phyloP scores from a whole-genome alignment of 192 early-diverging fungal species.

The Chytriomyces sp. region DNA sequence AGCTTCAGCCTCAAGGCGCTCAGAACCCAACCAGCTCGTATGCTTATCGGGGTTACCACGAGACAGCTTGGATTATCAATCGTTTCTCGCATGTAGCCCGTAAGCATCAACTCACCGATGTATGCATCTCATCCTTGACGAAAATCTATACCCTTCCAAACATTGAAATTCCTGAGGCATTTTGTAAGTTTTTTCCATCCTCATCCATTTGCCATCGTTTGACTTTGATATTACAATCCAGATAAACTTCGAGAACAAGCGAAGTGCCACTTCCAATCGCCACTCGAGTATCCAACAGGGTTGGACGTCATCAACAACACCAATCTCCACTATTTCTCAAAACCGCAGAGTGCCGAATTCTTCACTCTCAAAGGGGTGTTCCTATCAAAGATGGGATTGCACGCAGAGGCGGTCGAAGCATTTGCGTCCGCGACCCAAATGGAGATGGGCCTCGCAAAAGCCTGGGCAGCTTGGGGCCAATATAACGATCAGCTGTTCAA shows the following conservation, averaged over 20 bases:
- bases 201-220: constrained; percentile 4
- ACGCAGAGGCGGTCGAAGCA: constrained; percentile 85
- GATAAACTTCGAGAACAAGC: constrained; percentile 96
- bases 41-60: constrained; percentile 97
- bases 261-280: constrained; percentile 93
- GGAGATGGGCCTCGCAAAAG: constrained; percentile 86
- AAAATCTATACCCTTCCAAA: constrained; percentile 99
- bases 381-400: constrained; percentile 82
- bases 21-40: constrained; percentile 73
- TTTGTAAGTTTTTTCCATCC: constrained; percentile 45
- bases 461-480: constrained; percentile 96
- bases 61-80: constrained; percentile 99
- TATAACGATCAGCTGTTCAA: constrained; percentile 94
- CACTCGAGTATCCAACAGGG: constrained; percentile 85
- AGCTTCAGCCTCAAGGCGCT: constrained; percentile 41
- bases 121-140: constrained; percentile 83
- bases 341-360: constrained; percentile 95
- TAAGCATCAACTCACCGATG: constrained; percentile 92
- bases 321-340: constrained; percentile 93
- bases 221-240: constrained; percentile 9
- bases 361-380: constrained; percentile 96
- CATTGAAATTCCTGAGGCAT: constrained; percentile 99
- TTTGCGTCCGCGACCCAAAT: constrained; percentile 91
- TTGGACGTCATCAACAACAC: constrained; percentile 99
- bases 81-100: constrained; percentile 96